Evolutionary conservation across 345 rosid genomes (phyloP), one percentile per base, ranked within the genome.

Genomic region (Populus euphratica): DNA sequence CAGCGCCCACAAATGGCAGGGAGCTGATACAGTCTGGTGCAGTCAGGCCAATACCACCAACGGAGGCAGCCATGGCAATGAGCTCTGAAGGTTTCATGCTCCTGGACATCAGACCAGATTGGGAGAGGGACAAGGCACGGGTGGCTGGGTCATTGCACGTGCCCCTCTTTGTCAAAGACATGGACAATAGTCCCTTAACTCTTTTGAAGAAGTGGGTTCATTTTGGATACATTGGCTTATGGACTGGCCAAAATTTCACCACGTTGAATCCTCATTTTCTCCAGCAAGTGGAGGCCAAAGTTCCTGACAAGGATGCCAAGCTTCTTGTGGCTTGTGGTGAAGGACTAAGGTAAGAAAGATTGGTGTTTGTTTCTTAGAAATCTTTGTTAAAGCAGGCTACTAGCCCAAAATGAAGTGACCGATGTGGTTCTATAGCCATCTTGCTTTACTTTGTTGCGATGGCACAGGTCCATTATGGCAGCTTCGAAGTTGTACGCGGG

Each of bases 191-290:
- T 63, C 92, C 86, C 27, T 25, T 95, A 29, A 93, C 99, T 56
- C 87, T 95, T 66, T 41, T 95, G 81, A 95, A 93, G 87, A 92
- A 93, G 77, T 95, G 98, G 98, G 91, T 95, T 56, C 98, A 92
- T 83, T 88, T 95, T 61, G 98, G 98, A 5, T 93, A 92, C 84
- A 86, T 95, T 76, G 98, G 98, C 52, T 79, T 91, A 62, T 93
- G 99, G 99, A 95, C 97, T 25, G 99, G 99, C 54, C 99, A 93
- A 84, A 83, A 85, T 76, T 92, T 92, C 78, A 92, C 98, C 2
- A 89, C 82, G 78, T 44, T 90, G 35, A 93, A 93, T 85, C 87
- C 88, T 61, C 82, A 90, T 61, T 93, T 93, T 76, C 41, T 83
- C 62, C 72, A 50, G 80, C 88, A 83, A 72, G 97, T 92, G 13